A percentile compares a stretch with the other conserved stretches of the same genome.
These are phyloP conservation scores for Mortierella sp. DNA, from an alignment of 371 early-diverging fungal genomes.

Conservation along the genomic window DNA sequence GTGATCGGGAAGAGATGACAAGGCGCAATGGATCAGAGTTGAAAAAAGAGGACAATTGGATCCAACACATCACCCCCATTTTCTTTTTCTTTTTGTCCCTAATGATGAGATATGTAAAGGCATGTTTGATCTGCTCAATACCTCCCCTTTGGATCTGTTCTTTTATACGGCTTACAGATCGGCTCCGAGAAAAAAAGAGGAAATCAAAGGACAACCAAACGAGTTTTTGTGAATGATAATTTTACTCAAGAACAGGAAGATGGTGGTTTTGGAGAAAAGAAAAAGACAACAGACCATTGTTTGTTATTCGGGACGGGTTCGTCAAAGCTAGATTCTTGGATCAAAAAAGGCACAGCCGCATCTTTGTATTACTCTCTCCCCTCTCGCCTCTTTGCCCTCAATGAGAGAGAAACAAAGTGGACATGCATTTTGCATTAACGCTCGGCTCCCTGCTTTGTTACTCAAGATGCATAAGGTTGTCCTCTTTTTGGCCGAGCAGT, in stretches of 20 bases:
- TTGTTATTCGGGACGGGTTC: neutral
- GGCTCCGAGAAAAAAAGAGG: neutral
- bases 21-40: neutral
- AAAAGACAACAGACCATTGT: neutral
- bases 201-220: neutral
- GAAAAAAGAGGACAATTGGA: neutral
- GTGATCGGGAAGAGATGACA: neutral
- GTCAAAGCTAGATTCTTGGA: neutral
- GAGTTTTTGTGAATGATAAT: neutral
- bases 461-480: neutral
- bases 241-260: neutral
- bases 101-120: constrained; percentile 47
- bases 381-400: neutral
- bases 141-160: neutral
- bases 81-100: constrained; percentile 13
- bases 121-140: constrained; percentile 38
- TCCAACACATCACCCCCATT: neutral
- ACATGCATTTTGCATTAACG: neutral
- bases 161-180: neutral
- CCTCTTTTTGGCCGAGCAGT: constrained; percentile 3
- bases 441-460: constrained; percentile 2
- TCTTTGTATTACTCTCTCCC: too few species aligned
- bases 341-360: neutral
- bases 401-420: neutral
- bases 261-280: neutral